phyloP scores from a whole-genome alignment of 345 rosid genomes.

The Mercurialis annua region DNA sequence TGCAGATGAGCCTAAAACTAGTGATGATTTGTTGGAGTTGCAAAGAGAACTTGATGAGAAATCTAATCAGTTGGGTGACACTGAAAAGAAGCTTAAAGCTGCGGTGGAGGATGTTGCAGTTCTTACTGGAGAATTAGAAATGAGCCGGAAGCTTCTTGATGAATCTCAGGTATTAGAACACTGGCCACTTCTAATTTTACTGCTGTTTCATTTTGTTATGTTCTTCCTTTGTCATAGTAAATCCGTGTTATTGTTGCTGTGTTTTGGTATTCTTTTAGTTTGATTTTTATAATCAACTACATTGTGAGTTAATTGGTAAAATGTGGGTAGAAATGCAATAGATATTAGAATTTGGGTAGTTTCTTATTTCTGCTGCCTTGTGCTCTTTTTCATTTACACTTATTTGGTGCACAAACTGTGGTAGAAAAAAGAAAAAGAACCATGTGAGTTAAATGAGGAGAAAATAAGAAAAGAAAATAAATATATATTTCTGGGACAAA shows the following conservation, averaged over 20 bases:
- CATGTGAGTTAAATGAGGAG: too few relatives aligned
- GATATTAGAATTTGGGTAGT: background rate
- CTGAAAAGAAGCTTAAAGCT: slow-evolving; percentile 60
- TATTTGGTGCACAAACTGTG: too few relatives aligned
- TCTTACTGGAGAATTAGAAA: slow-evolving; percentile 71
- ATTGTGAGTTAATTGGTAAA: too few relatives aligned
- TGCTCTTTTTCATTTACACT: too few relatives aligned
- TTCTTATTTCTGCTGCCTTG: too few relatives aligned
- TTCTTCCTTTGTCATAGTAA: background rate
- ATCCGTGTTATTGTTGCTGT: background rate
- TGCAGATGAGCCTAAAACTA: slow-evolving; percentile 39
- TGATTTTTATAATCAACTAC: too few relatives aligned
- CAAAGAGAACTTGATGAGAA: slow-evolving; percentile 56
- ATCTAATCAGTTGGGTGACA: slow-evolving; percentile 55
- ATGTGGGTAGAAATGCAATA: too few relatives aligned
- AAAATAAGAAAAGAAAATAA: too few relatives aligned
- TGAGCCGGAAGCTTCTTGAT: slow-evolving; percentile 71
- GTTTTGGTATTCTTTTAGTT: too few relatives aligned
- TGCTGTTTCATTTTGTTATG: background rate
- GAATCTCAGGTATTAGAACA: slow-evolving; percentile 81
- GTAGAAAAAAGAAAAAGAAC: too few relatives aligned
- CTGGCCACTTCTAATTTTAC: too few relatives aligned
- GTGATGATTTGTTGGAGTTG: slow-evolving; percentile 50
- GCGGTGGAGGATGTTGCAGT: slow-evolving; percentile 65
- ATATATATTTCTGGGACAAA: too few relatives aligned